A percentile compares a stretch with the other conserved stretches of the same genome.
Conservation (phyloP, 768 basidiomycete species). For the Calvatia gigantea region DNA sequence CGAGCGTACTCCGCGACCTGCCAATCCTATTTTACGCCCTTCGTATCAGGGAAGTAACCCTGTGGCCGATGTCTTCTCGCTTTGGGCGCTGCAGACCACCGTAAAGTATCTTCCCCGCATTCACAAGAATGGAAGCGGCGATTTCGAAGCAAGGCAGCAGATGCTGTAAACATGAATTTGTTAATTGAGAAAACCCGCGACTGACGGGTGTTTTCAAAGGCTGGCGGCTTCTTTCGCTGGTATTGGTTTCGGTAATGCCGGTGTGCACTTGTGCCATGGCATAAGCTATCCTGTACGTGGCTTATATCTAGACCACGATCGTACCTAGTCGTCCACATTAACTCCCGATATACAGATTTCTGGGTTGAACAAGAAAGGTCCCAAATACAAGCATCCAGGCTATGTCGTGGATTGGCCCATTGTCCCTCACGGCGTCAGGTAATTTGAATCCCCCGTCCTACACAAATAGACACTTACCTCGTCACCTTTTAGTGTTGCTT, state of each 20-base stretch:
- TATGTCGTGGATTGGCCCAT: conserved; percentile 85
- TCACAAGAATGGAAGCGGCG: conserved; percentile 64
- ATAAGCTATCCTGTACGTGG: conserved; percentile 77
- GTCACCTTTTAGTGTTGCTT: conserved; percentile 55
- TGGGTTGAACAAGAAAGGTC: conserved; percentile 90
- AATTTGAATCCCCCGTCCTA: conserved; percentile 13
- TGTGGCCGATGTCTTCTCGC: conserved; percentile 92
- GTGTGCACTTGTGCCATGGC: conserved; percentile 87
- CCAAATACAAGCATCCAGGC: conserved; percentile 88
- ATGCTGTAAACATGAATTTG: conserved; percentile 67
- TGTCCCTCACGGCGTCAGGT: conserved; percentile 90
- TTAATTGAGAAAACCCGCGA: neutral
- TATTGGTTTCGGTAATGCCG: conserved; percentile 93
- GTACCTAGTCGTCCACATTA: too few relatives aligned
- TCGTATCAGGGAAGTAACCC: conserved; percentile 94
- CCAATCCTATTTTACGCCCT: conserved; percentile 87
- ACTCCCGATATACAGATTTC: conserved; percentile 71
- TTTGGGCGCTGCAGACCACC: conserved; percentile 89
- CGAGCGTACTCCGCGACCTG: conserved; percentile 84
- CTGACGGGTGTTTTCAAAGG: conserved; percentile 34
- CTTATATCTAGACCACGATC: too few relatives aligned
- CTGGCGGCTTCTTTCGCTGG: conserved; percentile 93
- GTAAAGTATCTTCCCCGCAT: conserved; percentile 87
- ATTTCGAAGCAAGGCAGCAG: conserved; percentile 80
- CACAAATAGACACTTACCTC: neutral